Percentiles rank a stretch among this genome's conserved stretches.
Evolutionary conservation across 108 stramenopile genomes (phyloP).

Genomic region (Skeletonema menzelii): DNA sequence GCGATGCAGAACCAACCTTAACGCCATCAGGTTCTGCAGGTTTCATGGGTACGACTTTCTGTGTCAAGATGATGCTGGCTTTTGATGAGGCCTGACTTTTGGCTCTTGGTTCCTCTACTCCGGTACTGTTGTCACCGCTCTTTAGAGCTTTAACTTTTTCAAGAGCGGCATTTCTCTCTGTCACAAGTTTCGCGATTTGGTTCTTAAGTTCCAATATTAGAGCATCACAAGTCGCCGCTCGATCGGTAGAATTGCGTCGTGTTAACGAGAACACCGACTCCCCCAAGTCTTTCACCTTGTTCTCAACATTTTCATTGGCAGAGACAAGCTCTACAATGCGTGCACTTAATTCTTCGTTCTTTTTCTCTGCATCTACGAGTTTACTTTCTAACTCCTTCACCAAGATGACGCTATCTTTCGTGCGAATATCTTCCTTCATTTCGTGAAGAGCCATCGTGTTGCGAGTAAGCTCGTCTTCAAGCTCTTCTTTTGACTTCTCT

Average conservation of each 20-base stretch:
- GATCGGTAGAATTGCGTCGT: constrained; percentile 14
- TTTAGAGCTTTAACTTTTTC: constrained; percentile 26
- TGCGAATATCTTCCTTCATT: constrained; percentile 12
- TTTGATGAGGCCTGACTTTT: not conserved
- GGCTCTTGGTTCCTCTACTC: not conserved
- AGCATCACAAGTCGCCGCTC: constrained; percentile 12
- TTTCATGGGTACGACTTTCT: not conserved
- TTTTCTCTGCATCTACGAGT: constrained; percentile 14
- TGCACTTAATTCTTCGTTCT: constrained; percentile 17
- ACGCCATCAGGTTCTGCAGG: not conserved
- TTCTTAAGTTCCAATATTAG: constrained; percentile 29
- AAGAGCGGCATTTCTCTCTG: constrained; percentile 33
- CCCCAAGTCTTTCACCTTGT: constrained; percentile 28
- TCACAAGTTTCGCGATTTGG: constrained; percentile 29
- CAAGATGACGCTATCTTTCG: not conserved
- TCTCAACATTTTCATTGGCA: constrained; percentile 27
- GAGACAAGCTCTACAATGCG: constrained; percentile 24
- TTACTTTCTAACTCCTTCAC: constrained; percentile 19
- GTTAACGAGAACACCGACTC: constrained; percentile 7
- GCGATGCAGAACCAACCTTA: not conserved
- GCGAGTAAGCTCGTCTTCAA: constrained; percentile 31
- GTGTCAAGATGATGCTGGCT: not conserved
- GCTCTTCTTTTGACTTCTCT: constrained; percentile 21
- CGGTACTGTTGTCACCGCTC: not conserved
- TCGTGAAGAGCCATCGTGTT: constrained; percentile 8